Evolutionary conservation across 495 filamentous ascomycete species (phyloP).

Genomic region (Bathelium albidoporum): DNA sequence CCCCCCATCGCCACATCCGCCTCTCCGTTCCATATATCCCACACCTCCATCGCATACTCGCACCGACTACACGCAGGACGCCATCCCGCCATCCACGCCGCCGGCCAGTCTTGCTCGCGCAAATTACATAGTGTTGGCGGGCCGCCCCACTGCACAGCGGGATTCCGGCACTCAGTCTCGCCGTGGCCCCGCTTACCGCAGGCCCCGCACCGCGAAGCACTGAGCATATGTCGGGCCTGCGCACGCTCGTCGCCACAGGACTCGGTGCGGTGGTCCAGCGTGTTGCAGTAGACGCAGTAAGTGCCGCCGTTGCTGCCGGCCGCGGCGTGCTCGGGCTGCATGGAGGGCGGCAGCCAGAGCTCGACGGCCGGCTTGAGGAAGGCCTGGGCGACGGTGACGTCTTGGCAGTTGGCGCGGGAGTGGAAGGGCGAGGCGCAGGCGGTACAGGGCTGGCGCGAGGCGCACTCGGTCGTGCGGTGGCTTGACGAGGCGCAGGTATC

Average conservation of each 20-base stretch:
- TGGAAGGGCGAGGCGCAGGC: neutral
- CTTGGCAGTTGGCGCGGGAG: neutral
- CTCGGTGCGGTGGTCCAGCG: neutral
- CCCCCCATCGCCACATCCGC: neutral
- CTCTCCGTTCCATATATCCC: neutral
- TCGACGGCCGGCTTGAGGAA: conserved; percentile 2
- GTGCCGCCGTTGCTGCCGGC: neutral
- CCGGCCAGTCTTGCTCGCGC: neutral
- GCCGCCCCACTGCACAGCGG: neutral
- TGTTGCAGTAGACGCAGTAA: conserved; percentile 3
- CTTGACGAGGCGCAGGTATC: neutral
- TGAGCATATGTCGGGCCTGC: neutral
- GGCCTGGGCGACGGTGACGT: conserved; percentile 4
- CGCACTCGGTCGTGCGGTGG: neutral
- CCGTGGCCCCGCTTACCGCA: neutral
- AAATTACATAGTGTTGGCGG: neutral
- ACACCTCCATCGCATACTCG: conserved; percentile 4
- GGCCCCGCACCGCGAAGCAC: neutral
- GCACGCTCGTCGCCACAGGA: neutral
- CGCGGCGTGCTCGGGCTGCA: neutral
- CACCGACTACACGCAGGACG: neutral
- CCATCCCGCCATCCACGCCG: neutral
- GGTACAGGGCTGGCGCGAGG: neutral
- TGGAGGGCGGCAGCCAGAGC: neutral
- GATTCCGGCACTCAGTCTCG: neutral